Base-by-base conservation (phyloP, 306 rosid genomes). In the Quercus aquifolioides region DNA sequence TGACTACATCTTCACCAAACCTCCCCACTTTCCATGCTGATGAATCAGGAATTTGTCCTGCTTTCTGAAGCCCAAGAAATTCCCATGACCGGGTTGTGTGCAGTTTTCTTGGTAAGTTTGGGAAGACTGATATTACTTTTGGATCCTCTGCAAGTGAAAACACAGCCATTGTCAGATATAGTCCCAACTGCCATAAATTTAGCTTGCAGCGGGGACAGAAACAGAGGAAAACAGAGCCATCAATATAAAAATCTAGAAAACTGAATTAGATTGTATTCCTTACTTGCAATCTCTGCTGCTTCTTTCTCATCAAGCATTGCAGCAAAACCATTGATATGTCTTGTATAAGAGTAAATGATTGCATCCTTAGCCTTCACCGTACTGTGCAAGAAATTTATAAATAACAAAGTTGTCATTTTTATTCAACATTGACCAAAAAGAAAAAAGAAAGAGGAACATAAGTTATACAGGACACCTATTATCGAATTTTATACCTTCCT, bases 41-140 rank as follows among this genome's bases (percentile, higher is more conserved):
- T 1, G 67, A 21, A 1, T 21, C 15, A 33, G 62, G 79, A 64
- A 78, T 28, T 57, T 28, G 64, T 18, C 67, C 79, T 5, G 58
- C 55, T 10, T 28, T 63, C 12, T 74, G 78, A 6, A 87, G 5
- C n/a, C 89, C 85, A 7, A 92, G 81, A 85, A 90, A 92, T 23
- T 81, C 85, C 95, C 97, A 92, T 55, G 95, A 87, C 59, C 78
- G 79, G 0, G 97, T 90, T 26, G 95, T 92, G 19, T 87, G 91
- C 56, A 89, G 60, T 57, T 87, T 51, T 59, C 81, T 77, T 55
- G 85, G 86, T 76, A 76, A 72, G 89, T 89, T 90, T 70, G 46
- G 28, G 64, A 89, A 90, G 11, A 92, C 83, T 15, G 93, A 89
- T 15, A 87, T 83, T 14, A 92, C 92, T 38, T 33, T 78, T 60